Conservation (phyloP, 192 early-diverging fungal species). For the Entomortierella beljakovae region DNA sequence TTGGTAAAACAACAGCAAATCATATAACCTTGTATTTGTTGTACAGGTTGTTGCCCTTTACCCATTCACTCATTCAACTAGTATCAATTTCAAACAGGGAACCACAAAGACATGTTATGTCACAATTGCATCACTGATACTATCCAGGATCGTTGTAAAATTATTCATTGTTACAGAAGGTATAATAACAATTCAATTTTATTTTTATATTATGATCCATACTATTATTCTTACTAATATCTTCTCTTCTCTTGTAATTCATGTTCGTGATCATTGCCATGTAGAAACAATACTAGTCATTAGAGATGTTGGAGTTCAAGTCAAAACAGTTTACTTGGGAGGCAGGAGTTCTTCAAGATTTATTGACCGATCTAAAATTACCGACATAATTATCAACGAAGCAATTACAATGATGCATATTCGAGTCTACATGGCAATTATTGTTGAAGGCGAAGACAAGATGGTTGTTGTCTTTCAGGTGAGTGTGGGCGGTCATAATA, state of each 20-base stretch:
- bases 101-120: slow-evolving; percentile 24
- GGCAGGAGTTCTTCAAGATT: slow-evolving; percentile 65
- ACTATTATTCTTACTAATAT: too few relatives aligned
- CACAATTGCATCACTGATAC: slow-evolving; percentile 13
- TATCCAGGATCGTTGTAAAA: slow-evolving; percentile 37
- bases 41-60: too few relatives aligned
- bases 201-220: too few relatives aligned
- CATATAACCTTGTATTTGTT: too few relatives aligned
- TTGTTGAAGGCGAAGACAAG: slow-evolving; percentile 67
- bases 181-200: too few relatives aligned
- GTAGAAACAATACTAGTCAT: slow-evolving; percentile 76
- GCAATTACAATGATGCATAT: slow-evolving; percentile 79
- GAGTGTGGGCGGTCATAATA: not conserved
- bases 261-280: too few relatives aligned
- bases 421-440: slow-evolving; percentile 77
- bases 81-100: too few relatives aligned
- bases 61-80: too few relatives aligned
- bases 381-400: slow-evolving; percentile 82
- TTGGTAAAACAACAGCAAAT: slow-evolving; percentile 9
- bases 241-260: too few relatives aligned
- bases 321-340: slow-evolving; percentile 67
- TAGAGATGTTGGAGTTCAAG: slow-evolving; percentile 75
- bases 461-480: slow-evolving; percentile 82
- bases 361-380: slow-evolving; percentile 72
- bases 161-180: slow-evolving; percentile 51